Evolutionary conservation across 2,329 filamentous ascomycete genomes (phyloP), one percentile per base, ranked within the genome.

Genomic region (Nothophaeocryptopus gaeumannii): DNA sequence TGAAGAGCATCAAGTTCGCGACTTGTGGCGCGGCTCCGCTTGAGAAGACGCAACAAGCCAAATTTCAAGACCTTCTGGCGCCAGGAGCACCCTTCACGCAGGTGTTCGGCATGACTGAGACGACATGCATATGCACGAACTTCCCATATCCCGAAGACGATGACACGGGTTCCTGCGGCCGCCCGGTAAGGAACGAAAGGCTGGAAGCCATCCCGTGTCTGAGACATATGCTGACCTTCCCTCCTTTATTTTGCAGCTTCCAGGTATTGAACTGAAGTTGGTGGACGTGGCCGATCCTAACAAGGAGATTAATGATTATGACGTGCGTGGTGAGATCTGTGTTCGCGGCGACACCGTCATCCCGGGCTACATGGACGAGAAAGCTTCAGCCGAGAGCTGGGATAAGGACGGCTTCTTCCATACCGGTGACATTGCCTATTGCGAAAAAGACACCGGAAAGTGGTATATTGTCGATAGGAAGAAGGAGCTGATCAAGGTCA

Each of bases 391-490:
- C 86, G 45, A 85, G 86, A 63, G 89, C 90, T 7, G 93, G 84
- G 16, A 76, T 79, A 45, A 63, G 55, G 55, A 93, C 89, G 56
- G 50, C 8, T 65, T 54, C 0, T 96, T 89, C 62, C 76, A 83
- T 1, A 67, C 70, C 8, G 83, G 83, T 2, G 63, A 63, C 72
- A 32, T 67, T 92, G 89, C 82, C 58, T 61, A 47, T 58, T 95
- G 77, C 80, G 80, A 42, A 95, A 90, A 0, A 89, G 90, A 9
- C 89, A 96, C 62, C 86, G 93, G 66, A 88, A 85, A 1, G 74
- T 92, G 4, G 73, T 95, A n/a, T 63, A 85, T 96, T 49, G 86
- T 90, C 1, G 91, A 96, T 67, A 82, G 90, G 3, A 84, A 87
- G 62, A 87, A 87, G 72, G 83, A 89, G 64, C 50, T 67, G 46